These are phyloP conservation scores for Pseudonitzschia pungens DNA, from an alignment of 108 stramenopile species.

Conservation along the genomic window DNA sequence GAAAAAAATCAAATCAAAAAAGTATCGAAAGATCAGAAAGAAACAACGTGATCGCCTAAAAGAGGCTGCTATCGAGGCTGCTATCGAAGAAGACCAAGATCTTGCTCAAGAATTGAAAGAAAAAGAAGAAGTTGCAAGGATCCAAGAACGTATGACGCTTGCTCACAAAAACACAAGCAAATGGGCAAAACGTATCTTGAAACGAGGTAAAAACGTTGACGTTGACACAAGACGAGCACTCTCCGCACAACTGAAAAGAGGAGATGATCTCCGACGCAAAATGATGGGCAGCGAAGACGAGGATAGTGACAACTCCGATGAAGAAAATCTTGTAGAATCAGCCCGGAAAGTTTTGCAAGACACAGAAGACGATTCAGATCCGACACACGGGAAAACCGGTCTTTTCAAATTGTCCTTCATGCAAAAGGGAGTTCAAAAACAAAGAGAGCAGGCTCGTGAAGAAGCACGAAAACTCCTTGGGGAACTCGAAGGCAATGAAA, in stretches of 20 bases:
- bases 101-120: slow-evolving; percentile 76
- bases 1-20: slow-evolving; percentile 99
- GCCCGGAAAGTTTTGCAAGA: slow-evolving; percentile 68
- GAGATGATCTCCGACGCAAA: slow-evolving; percentile 86
- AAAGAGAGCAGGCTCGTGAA: slow-evolving; percentile 79
- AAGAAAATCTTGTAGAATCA: slow-evolving; percentile 62
- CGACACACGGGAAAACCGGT: slow-evolving; percentile 60
- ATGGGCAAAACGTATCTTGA: slow-evolving; percentile 92
- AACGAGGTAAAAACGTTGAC: slow-evolving; percentile 84
- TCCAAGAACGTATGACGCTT: slow-evolving; percentile 95
- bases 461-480: slow-evolving; percentile 81
- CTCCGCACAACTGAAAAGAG: slow-evolving; percentile 82
- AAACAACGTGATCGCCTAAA: slow-evolving; percentile 77
- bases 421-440: slow-evolving; percentile 87
- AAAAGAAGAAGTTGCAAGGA: slow-evolving; percentile 90
- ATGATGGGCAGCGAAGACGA: slow-evolving; percentile 53
- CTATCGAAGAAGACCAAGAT: slow-evolving; percentile 62
- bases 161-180: slow-evolving; percentile 97
- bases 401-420: slow-evolving; percentile 94
- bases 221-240: slow-evolving; percentile 81
- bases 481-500: slow-evolving; percentile 90
- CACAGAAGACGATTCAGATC: slow-evolving; percentile 33
- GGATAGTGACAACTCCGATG: slow-evolving; percentile 45
- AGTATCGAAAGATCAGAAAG: slow-evolving; percentile 93
- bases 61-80: slow-evolving; percentile 75